Conservation (phyloP, 495 filamentous ascomycete species). For the Mycothermus thermophilus region DNA sequence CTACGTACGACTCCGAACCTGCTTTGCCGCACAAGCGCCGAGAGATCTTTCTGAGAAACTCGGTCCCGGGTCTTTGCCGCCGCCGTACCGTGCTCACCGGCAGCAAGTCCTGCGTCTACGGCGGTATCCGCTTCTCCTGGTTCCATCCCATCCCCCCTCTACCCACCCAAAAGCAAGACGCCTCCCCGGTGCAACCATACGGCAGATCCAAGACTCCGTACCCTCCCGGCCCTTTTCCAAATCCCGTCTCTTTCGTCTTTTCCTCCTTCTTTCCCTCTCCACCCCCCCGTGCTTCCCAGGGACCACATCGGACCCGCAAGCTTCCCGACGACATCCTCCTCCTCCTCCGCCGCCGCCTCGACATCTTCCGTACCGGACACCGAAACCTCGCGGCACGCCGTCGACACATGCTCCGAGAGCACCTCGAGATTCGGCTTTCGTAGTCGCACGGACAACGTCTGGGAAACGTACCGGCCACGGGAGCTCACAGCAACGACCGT, state of each 20-base stretch:
- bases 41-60: slow-evolving; percentile 16
- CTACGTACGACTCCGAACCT: neutral
- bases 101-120: slow-evolving; percentile 20
- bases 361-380: slow-evolving; percentile 9
- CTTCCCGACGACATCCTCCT: slow-evolving; percentile 4
- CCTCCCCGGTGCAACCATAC: slow-evolving; percentile 18
- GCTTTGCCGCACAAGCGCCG: slow-evolving; percentile 24
- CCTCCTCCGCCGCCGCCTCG: neutral
- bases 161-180: slow-evolving; percentile 7
- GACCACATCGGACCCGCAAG: neutral
- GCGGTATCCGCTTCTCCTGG: slow-evolving; percentile 20
- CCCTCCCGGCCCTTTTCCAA: slow-evolving; percentile 18
- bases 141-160: neutral
- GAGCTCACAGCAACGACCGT: slow-evolving; percentile 28
- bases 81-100: slow-evolving; percentile 15
- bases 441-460: slow-evolving; percentile 25
- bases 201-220: slow-evolving; percentile 11
- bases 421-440: slow-evolving; percentile 15
- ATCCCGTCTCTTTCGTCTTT: slow-evolving; percentile 17
- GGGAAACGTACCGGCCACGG: slow-evolving; percentile 27
- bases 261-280: slow-evolving; percentile 9
- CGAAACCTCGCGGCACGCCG: neutral
- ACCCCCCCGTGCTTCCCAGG: slow-evolving; percentile 4
- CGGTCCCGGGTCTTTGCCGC: slow-evolving; percentile 22
- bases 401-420: slow-evolving; percentile 13